Base-by-base conservation (phyloP, 306 rosid genomes). In the Vicia sativa region DNA sequence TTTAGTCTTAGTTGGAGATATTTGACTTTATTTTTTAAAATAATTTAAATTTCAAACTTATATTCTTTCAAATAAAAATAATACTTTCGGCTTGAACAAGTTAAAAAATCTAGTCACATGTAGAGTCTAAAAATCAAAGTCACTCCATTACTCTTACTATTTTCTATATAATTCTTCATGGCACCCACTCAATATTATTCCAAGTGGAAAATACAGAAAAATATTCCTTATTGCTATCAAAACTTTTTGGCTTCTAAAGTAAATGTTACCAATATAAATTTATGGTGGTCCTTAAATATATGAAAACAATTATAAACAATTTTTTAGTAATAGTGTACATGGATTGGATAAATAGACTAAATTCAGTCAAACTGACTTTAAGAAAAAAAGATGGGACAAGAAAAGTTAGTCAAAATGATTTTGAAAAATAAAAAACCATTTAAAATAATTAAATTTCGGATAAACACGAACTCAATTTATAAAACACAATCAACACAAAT, bases 101-200 rank as follows among this genome's bases (percentile, higher is more conserved):
- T 70, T 23, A 6, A 55, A 45, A 18, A 14, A 77, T 29, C 54
- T 45, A 16, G 44, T 16, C 72, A 29, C 44, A 12, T 0, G 21
- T 0, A 34, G 6, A 46, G 16, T 43, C 41, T 7, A 37, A 46
- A 60, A 55, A 62, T 37, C 48, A 70, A 38, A n/a, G 50, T 23
- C 72, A 75, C 65, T 76, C 34, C 59, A 53, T 55, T 3, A 16
- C 6, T 8, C 65, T 19, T 63, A 37, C 60, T 68, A 18, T 21
- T 41, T 34, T 62, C 48, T 61, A 61, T 37, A 61, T 10, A 37
- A 37, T 38, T 64, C 26, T 37, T 15, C 21, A 26, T 14, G 37
- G 1, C 58, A 3, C 9, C 14, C 65, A 63, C 37, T 54, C 63
- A 54, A 45, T 9, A 41, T 44, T 46, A 35, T 54, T 35, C 42